Base-by-base conservation (phyloP, 75 land plant species). In the Cupressus sempervirens region DNA sequence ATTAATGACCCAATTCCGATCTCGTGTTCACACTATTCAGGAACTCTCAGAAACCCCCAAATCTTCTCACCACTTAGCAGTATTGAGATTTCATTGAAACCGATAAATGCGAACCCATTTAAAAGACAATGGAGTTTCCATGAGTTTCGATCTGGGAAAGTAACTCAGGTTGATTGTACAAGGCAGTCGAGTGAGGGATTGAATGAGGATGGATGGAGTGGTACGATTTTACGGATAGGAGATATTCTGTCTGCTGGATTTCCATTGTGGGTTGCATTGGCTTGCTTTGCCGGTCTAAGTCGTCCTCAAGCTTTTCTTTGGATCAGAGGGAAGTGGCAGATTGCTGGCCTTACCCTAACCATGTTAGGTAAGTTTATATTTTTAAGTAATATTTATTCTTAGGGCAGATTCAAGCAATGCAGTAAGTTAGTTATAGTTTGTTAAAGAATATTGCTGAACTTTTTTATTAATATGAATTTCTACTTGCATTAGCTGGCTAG, bases 211-310 rank as follows among this genome's bases (percentile, higher is more conserved):
- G 87, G 86, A 32, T 93, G 43, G 88, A 88, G 72, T 20, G 26
- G 20, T 62, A 23, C n/a, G 7, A 20, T 62, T 20, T 23, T 62
- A 62, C 68, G 53, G n/a, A 53, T 89, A 8, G 88, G 94, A 18
- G 98, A 95, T 62, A 81, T 82, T 45, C 82, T 97, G 16, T 93
- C 98, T 0, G 82, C 93, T 26, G 94, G 88, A 29, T 97, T 97
- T 88, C 99, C 99, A 0, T 1, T 95, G 38, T 97, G 99, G 96
- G 92, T 96, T 8, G 90, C 92, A 53, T 76, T 90, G 34, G 98
- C 95, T 3, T 93, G 94, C 83, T 41, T 85, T 38, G 84, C 88
- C 29, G 98, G 89, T 38, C 65, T 97, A 10, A 36, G 86, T 23
- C 90, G 87, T 53, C 99, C 99, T 10, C 53, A 81, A 3, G 85